These are phyloP conservation scores for Conticribra weissflogii DNA, from an alignment of 108 stramenopile genomes.

Conservation along the genomic window DNA sequence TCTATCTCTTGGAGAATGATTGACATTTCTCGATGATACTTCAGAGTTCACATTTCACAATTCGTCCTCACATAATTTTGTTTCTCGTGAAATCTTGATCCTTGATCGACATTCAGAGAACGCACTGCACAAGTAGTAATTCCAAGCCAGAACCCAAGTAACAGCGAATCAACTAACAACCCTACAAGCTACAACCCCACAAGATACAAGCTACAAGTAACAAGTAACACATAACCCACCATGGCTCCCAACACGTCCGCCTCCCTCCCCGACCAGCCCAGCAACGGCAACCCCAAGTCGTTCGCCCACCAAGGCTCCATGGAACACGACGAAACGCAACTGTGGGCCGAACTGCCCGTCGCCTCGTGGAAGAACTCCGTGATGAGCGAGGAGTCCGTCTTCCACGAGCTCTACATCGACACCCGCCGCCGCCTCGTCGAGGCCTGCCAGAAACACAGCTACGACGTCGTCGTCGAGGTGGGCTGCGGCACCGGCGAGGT, in stretches of 20 bases:
- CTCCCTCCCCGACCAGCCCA: background rate
- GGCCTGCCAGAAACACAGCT: slow-evolving; percentile 20
- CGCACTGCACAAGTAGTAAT: too few species aligned
- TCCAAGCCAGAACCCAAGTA: too few species aligned
- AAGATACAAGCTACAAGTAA: too few species aligned
- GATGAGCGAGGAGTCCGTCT: slow-evolving; percentile 34
- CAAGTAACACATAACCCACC: slow-evolving; percentile 4
- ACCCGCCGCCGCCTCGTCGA: slow-evolving; percentile 43
- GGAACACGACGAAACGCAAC: slow-evolving; percentile 22
- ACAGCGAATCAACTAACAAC: too few species aligned
- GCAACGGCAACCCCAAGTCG: background rate
- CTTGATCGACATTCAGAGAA: too few species aligned
- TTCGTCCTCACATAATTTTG: too few species aligned
- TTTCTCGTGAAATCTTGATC: too few species aligned
- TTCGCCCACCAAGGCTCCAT: slow-evolving; percentile 3
- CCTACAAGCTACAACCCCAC: too few species aligned
- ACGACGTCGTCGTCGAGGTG: slow-evolving; percentile 54
- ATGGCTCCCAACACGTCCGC: slow-evolving; percentile 19
- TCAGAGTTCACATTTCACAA: too few species aligned
- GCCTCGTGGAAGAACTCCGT: slow-evolving; percentile 47
- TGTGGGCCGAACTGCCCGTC: slow-evolving; percentile 20
- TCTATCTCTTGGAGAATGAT: too few species aligned
- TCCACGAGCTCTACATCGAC: slow-evolving; percentile 43
- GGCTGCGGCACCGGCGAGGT: slow-evolving; percentile 60
- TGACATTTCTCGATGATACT: too few species aligned